These are phyloP conservation scores for Aspergillus hancockii DNA, from an alignment of 495 filamentous ascomycete genomes.

Conservation along the genomic window DNA sequence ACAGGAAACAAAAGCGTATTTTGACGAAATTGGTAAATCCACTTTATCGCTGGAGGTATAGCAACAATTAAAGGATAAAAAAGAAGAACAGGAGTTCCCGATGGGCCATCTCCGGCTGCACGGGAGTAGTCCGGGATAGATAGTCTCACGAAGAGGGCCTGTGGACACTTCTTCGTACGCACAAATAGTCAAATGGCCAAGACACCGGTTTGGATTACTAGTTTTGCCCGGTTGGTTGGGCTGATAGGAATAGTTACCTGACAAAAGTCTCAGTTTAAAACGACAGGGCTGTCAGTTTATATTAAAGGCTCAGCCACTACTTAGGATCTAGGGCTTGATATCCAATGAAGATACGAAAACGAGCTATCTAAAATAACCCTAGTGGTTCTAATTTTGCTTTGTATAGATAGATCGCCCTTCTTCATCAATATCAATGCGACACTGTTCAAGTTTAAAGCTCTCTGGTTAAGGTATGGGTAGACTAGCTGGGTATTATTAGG, in stretches of 20 bases:
- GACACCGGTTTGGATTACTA: no score
- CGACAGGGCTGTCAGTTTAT: background rate
- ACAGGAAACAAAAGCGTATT: background rate
- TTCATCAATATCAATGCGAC: background rate
- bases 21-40: background rate
- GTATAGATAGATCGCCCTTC: background rate
- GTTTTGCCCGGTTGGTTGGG: background rate
- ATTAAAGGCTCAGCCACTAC: slow-evolving; percentile 1
- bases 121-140: no score
- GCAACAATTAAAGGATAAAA: background rate
- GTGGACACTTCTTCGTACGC: no score
- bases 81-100: background rate
- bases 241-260: background rate
- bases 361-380: background rate
- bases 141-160: no score
- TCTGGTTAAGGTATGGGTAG: no score
- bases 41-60: background rate
- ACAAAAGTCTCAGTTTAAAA: background rate
- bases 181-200: no score
- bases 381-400: background rate
- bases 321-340: background rate
- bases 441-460: no score
- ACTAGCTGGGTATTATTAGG: no score
- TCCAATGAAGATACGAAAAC: background rate
- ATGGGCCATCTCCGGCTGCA: background rate